Percentiles rank a stretch among this genome's conserved stretches.
These are phyloP conservation scores for Gaeumannomyces sp. DNA, from an alignment of 2,329 filamentous ascomycete genomes.

Conservation along the genomic window DNA sequence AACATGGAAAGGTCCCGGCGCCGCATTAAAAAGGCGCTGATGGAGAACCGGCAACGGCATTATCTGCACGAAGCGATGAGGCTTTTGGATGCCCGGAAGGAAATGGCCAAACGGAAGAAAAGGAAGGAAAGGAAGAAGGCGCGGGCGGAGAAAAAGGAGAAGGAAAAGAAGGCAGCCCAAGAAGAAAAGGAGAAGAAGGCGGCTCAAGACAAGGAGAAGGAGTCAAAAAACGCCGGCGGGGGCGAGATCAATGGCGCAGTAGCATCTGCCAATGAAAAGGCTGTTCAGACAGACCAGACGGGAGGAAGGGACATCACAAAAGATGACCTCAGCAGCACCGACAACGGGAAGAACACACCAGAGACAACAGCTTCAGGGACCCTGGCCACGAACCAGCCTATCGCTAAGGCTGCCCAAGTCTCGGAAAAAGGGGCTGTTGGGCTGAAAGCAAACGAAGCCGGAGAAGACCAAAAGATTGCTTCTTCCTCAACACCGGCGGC, in stretches of 20 bases:
- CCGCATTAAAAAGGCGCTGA: slow-evolving; percentile 37
- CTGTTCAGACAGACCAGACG: slow-evolving; percentile 2
- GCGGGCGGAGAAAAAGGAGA: slow-evolving; percentile 26
- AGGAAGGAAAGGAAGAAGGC: slow-evolving; percentile 24
- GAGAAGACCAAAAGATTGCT: background rate
- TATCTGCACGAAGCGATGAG: slow-evolving; percentile 30
- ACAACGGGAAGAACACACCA: too few relatives aligned
- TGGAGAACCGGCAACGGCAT: slow-evolving; percentile 28
- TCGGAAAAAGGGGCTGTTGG: background rate
- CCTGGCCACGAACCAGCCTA: too few relatives aligned
- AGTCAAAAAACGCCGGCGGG: slow-evolving; percentile 16
- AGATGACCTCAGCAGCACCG: too few relatives aligned
- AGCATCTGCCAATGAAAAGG: slow-evolving; percentile 19
- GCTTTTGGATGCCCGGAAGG: slow-evolving; percentile 33
- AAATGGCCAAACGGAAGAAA: slow-evolving; percentile 22
- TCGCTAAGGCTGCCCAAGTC: background rate
- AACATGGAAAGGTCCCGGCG: slow-evolving; percentile 43
- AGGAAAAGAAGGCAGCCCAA: slow-evolving; percentile 11
- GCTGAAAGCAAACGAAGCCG: background rate
- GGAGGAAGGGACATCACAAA: background rate
- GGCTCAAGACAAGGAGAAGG: slow-evolving; percentile 12
- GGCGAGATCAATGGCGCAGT: slow-evolving; percentile 25
- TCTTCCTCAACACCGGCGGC: too few relatives aligned
- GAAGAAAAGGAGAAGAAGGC: slow-evolving; percentile 11
- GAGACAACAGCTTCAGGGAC: too few relatives aligned